Base-by-base conservation (phyloP, 768 basidiomycete genomes). In the Rhizopogon salebrosus region DNA sequence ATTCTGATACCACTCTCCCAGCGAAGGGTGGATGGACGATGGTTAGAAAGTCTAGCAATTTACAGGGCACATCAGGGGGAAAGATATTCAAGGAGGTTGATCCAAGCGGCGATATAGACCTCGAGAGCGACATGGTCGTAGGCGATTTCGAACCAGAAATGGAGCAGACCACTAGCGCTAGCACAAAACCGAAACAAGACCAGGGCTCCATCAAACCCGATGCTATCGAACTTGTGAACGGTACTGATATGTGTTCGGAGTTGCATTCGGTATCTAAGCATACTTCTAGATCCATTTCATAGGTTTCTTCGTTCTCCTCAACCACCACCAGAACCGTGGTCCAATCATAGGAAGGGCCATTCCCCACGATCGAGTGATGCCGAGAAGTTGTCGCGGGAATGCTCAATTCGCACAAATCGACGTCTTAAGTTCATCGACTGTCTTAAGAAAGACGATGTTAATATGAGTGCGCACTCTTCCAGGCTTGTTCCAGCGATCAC, bases 351-450 rank as follows among this genome's bases (percentile, higher is more conserved):
- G 8, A 26, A 36, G n/a, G 40, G 39, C 36, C 57, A 59, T 16
- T 43, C 56, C 46, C 41, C 60, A 50, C 51, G 61, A 65, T 29
- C 63, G 24, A 52, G 61, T 48, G 68, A 72, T 39, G 75, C 78
- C 2, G 83, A 82, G 62, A 87, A 82, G 58, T 75, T 87, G 16
- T 71, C 80, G 63, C 80, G 89, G 20, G 87, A 90, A 67, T 78
- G 80, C 16, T 92, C 89, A 9, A 87, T 92, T 65, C 80, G 83
- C 52, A 83, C 85, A 10, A 90, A 87, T 63, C 79, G 88, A 58
- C 80, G 83, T 49, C 78, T 84, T 55, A 94, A 92, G 62, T 93
- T 95, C 64, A 72, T 89, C 37, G 85, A 89, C 53, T 92, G 89
- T 65, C 70, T 95, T 39, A 78, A 76, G 26, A 78, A 77, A 54